phyloP scores from a whole-genome alignment of 768 basidiomycete genomes.

The Leccinellum luteum region DNA sequence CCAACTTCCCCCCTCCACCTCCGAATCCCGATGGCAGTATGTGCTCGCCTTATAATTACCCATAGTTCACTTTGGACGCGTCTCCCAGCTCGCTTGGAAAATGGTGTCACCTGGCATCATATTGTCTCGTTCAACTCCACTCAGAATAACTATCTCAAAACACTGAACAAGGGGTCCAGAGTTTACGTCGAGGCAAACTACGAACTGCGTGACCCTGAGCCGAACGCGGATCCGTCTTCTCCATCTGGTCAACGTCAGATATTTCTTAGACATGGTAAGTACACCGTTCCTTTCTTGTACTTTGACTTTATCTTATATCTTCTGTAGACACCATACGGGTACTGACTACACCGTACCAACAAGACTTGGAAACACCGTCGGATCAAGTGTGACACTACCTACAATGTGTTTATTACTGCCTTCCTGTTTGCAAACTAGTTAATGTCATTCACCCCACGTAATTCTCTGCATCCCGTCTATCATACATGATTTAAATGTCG shows the following conservation, averaged over 20 bases:
- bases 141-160: constrained; percentile 62
- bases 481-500: constrained; percentile 29
- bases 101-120: constrained; percentile 70
- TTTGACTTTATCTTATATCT: constrained; percentile 4
- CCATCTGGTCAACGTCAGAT: constrained; percentile 78
- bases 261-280: constrained; percentile 82
- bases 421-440: neutral
- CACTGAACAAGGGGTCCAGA: constrained; percentile 63
- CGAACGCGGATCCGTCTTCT: constrained; percentile 60
- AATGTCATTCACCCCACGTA: neutral
- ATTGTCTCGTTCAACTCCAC: constrained; percentile 67
- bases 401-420: no score
- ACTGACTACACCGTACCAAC: constrained; percentile 34
- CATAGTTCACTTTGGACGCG: neutral
- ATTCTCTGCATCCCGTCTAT: constrained; percentile 4
- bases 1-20: constrained; percentile 56
- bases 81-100: constrained; percentile 47
- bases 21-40: constrained; percentile 60
- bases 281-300: constrained; percentile 12
- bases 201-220: constrained; percentile 72
- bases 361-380: constrained; percentile 17
- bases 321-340: constrained; percentile 54
- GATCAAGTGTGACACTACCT: constrained; percentile 18
- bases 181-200: constrained; percentile 82
- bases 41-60: constrained; percentile 19